These are phyloP conservation scores for Myxozyma geophila DNA, from an alignment of 805 yeast species.

Conservation along the genomic window DNA sequence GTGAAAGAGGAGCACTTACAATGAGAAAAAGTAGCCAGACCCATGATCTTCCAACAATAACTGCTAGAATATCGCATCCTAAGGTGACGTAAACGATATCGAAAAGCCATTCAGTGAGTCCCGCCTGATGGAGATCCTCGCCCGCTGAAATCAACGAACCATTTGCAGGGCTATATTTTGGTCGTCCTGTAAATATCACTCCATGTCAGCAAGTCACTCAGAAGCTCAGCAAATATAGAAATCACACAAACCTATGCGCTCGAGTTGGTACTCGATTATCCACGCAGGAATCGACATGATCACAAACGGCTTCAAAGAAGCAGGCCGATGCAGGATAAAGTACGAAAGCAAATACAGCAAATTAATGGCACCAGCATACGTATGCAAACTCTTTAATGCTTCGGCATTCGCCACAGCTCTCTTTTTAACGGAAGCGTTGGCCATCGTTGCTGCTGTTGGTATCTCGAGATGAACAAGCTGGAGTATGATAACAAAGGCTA, in stretches of 20 bases:
- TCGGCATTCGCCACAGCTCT: constrained; percentile 46
- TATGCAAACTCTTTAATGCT: constrained; percentile 45
- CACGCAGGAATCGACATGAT: constrained; percentile 51
- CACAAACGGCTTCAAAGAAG: constrained; percentile 51
- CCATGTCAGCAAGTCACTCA: too few species aligned
- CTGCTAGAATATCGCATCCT: constrained; percentile 58
- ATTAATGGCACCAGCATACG: constrained; percentile 49
- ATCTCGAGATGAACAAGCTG: not conserved
- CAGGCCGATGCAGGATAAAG: constrained; percentile 53
- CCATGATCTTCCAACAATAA: constrained; percentile 58
- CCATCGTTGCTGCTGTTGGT: constrained; percentile 42
- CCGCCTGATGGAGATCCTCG: constrained; percentile 62
- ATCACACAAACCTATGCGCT: constrained; percentile 49
- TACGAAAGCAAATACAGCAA: constrained; percentile 48
- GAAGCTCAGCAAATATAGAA: too few species aligned
- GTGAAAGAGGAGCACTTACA: constrained; percentile 36
- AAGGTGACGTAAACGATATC: constrained; percentile 71
- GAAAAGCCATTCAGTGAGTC: constrained; percentile 73
- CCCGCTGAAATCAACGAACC: constrained; percentile 60
- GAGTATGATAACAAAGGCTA: not conserved
- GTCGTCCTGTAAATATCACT: constrained; percentile 50
- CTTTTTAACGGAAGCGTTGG: constrained; percentile 52
- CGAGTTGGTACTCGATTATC: constrained; percentile 57
- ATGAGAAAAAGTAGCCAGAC: constrained; percentile 62
- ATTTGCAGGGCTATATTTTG: constrained; percentile 52